Percentiles rank a stretch among this genome's conserved stretches.
Conservation (phyloP, 495 filamentous ascomycete genomes). For the Sordaria brevicollis region DNA sequence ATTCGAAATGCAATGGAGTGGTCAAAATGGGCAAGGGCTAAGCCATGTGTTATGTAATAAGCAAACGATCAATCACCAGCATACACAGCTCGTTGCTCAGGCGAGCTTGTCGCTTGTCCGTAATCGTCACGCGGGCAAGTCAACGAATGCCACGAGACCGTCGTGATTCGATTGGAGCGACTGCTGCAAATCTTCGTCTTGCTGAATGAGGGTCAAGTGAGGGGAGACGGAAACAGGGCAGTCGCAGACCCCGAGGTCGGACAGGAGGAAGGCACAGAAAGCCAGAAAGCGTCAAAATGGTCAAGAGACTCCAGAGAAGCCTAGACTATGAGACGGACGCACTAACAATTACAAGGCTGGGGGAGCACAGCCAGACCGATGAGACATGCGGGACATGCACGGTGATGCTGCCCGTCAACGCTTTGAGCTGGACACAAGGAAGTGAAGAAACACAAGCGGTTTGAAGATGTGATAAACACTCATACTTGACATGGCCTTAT, state of each 20-base stretch:
- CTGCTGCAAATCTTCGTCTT: not conserved
- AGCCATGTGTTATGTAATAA: not conserved
- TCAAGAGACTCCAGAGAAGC: not conserved
- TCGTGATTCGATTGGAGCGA: constrained; percentile 8
- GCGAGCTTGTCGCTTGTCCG: not conserved
- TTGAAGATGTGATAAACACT: too few species aligned
- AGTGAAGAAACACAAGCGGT: too few species aligned
- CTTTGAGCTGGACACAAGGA: too few species aligned
- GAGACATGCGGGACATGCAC: not conserved
- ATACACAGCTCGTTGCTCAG: not conserved
- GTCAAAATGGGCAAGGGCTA: not conserved
- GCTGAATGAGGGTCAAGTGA: not conserved
- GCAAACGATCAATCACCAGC: not conserved
- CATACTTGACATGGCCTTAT: too few species aligned
- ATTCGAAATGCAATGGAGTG: not conserved
- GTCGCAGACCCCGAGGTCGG: not conserved
- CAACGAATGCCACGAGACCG: constrained; percentile 21
- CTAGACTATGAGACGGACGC: not conserved
- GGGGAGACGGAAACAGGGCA: not conserved
- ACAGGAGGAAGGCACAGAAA: not conserved
- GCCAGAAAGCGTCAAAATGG: not conserved
- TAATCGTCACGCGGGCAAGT: constrained; percentile 18
- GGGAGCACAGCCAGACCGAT: not conserved
- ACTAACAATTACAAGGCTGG: not conserved
- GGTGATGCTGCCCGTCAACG: too few species aligned